Conservation (phyloP, 108 stramenopile species). For the Cyclotella baltica region DNA sequence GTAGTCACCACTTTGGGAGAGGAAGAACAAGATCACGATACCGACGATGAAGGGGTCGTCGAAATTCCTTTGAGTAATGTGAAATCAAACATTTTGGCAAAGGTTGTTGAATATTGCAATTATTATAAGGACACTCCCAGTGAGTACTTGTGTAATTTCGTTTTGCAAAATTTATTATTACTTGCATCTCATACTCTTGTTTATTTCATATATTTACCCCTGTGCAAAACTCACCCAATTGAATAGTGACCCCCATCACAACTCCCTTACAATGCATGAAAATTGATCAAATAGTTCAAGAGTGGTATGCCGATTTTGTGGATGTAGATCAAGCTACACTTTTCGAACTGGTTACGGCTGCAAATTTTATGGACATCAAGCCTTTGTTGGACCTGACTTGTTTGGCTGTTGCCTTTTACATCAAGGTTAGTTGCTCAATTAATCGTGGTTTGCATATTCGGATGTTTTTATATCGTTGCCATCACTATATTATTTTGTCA, state of each 20-base stretch:
- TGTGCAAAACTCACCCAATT: slow-evolving; percentile 32
- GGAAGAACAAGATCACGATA: slow-evolving; percentile 77
- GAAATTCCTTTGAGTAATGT: slow-evolving; percentile 99
- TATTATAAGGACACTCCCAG: slow-evolving; percentile 76
- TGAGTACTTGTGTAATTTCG: not conserved
- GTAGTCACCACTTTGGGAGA: slow-evolving; percentile 92
- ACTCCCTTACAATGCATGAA: slow-evolving; percentile 94
- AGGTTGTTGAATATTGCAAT: slow-evolving; percentile 97
- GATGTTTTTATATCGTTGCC: slow-evolving; percentile 36
- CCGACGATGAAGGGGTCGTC: slow-evolving; percentile 75
- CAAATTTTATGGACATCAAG: slow-evolving; percentile 90
- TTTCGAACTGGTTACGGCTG: slow-evolving; percentile 80
- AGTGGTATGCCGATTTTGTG: slow-evolving; percentile 98
- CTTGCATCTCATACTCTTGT: not conserved
- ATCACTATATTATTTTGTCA: slow-evolving; percentile 75
- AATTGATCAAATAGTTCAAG: slow-evolving; percentile 95
- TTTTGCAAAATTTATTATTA: not conserved
- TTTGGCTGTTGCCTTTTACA: slow-evolving; percentile 52
- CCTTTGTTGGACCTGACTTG: slow-evolving; percentile 79
- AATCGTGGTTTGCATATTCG: not conserved
- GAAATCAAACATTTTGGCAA: slow-evolving; percentile 87
- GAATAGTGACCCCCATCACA: slow-evolving; percentile 96
- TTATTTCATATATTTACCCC: not conserved
- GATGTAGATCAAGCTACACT: slow-evolving; percentile 72
- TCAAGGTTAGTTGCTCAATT: slow-evolving; percentile 34